Base-by-base conservation (phyloP, 1,139 yeast genomes). In the Ogataea hybrid region DNA sequence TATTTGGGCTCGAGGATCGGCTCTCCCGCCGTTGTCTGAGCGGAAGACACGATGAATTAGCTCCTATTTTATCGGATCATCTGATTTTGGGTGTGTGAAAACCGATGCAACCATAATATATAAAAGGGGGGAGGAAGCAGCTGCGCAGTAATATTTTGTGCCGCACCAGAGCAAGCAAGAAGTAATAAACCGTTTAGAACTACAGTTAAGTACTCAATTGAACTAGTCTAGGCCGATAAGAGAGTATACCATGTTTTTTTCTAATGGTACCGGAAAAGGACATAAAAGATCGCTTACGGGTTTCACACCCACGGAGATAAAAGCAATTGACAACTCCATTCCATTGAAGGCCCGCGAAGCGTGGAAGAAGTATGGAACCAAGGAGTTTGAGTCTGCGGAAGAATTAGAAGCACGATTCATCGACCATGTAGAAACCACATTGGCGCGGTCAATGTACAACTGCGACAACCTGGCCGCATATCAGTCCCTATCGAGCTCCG, bases 401-500 rank as follows among this genome's bases (percentile, higher is more conserved):
- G 77, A 70, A 28, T 85, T 89, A 59, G 87, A 88, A 61, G 61
- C 69, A 37, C 75, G 75, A 48, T 86, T 90, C 61, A 85, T 89
- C 41, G 77, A 79, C 53, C 95, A 89, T 62, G 96, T 89, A 35
- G 97, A 89, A 66, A 84, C 95, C 34, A 79, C 92, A 1, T 71
- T 90, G 59, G 97, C 95, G 18, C 76, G 97, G 57, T 87, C 92
- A 32, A 70, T 89, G 72, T 87, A 85, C 73, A 89, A 90, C 62
- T 88, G 96, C 68, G 97, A 89, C 62, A 82, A 83, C 46, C 71
- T 88, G 62, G 96, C 96, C 33, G 96, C 96, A 17, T 90, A 89
- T 61, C 95, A 86, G 61, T 96, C 97, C 1, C 79, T 95, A 29
- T 81, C 96, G 3, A 73, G 72, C 56, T 73, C 95, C 17, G 75